Evolutionary conservation across 2,329 filamentous ascomycete genomes (phyloP).

Genomic region (Sporothrix schenckii): DNA sequence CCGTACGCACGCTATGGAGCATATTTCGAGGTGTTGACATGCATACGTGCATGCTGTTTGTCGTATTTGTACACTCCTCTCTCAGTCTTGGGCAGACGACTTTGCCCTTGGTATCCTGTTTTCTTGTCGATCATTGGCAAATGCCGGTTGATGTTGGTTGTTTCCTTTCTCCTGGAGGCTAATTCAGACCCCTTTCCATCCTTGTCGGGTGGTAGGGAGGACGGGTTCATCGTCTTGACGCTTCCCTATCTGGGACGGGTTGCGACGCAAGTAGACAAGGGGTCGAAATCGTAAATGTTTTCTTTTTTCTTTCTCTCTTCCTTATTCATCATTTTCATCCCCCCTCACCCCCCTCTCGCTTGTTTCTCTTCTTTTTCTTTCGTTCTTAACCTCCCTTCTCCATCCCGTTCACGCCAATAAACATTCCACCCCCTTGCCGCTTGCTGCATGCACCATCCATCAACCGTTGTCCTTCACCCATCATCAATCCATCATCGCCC

Average conservation of each 20-base stretch:
- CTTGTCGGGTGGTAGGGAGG: not conserved
- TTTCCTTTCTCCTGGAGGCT: not conserved
- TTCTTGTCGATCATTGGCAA: conserved; percentile 19
- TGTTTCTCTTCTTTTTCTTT: not conserved
- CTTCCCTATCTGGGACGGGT: conserved; percentile 14
- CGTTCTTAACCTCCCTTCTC: not conserved
- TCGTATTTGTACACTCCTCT: too few species aligned
- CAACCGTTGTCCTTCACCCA: not conserved
- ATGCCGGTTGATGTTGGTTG: conserved; percentile 13
- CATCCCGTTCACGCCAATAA: conserved; percentile 13
- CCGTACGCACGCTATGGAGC: too few species aligned
- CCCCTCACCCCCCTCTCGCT: not conserved
- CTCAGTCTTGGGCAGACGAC: not conserved
- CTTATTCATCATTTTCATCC: not conserved
- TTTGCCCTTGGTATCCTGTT: not conserved
- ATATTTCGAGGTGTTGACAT: too few species aligned
- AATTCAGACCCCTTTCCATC: not conserved
- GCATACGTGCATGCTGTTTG: too few species aligned
- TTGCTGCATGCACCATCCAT: conserved; percentile 9
- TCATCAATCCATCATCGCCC: conserved; percentile 2
- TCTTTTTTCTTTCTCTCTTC: not conserved
- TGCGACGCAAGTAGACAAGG: conserved; percentile 5
- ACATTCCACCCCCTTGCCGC: conserved; percentile 19
- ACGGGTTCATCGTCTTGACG: too few species aligned
- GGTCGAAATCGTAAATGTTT: not conserved